Conservation (phyloP, 2,329 filamentous ascomycete genomes). For the Stagonosporopsis vannaccii region DNA sequence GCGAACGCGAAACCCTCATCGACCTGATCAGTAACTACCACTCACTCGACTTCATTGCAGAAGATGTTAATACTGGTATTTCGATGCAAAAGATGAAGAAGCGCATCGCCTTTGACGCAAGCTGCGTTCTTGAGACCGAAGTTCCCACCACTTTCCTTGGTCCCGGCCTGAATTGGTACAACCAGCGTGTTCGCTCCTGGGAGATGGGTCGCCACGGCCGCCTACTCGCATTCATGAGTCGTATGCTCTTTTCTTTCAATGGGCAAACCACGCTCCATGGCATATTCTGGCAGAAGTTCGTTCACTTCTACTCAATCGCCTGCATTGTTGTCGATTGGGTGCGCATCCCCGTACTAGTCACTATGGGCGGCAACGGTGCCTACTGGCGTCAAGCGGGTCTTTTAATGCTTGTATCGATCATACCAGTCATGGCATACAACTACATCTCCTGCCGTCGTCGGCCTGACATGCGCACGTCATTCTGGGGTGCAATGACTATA, state of each 20-base stretch:
- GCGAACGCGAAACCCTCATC: conserved; percentile 25
- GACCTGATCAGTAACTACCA: conserved; percentile 26
- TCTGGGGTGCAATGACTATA: conserved; percentile 23
- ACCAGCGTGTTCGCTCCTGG: conserved; percentile 25
- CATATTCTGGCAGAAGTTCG: conserved; percentile 27
- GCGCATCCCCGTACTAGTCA: conserved; percentile 23
- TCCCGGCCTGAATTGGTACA: conserved; percentile 27
- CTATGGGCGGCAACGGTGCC: conserved; percentile 18
- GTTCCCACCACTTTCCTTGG: conserved; percentile 28
- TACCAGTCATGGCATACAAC: conserved; percentile 23
- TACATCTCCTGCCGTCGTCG: conserved; percentile 22
- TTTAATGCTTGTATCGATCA: conserved; percentile 21
- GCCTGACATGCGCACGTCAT: conserved; percentile 21
- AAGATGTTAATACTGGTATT: conserved; percentile 26
- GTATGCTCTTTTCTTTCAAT: conserved; percentile 22
- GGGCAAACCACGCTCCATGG: conserved; percentile 19
- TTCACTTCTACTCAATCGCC: conserved; percentile 24
- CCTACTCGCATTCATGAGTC: conserved; percentile 22
- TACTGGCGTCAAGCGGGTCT: conserved; percentile 22
- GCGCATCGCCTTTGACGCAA: conserved; percentile 24
- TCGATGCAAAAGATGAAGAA: conserved; percentile 27
- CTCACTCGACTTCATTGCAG: conserved; percentile 29
- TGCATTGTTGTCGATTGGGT: conserved; percentile 28
- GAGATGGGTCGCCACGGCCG: conserved; percentile 30
- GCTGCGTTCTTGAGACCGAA: conserved; percentile 26